phyloP scores from a whole-genome alignment of 2,329 filamentous ascomycete genomes.

The Plenodomus lindquistii region DNA sequence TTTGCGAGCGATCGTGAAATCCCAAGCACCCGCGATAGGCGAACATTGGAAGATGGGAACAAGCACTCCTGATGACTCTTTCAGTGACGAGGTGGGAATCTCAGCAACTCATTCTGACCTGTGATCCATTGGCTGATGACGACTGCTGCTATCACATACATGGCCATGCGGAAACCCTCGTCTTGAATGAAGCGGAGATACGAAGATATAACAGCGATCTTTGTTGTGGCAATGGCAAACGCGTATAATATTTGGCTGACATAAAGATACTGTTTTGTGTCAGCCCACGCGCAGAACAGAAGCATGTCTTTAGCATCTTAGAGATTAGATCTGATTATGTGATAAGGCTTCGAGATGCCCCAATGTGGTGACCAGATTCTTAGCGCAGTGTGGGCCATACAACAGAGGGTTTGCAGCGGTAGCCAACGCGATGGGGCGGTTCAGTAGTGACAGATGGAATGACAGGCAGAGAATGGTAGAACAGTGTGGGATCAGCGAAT shows the following conservation, averaged over 20 bases:
- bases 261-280: slow-evolving; percentile 28
- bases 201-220: slow-evolving; percentile 33
- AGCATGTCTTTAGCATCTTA: too few relatives aligned
- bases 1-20: slow-evolving; percentile 17
- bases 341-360: too few relatives aligned
- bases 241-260: slow-evolving; percentile 32
- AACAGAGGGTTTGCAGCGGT: too few relatives aligned
- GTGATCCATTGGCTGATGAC: slow-evolving; percentile 25
- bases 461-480: too few relatives aligned
- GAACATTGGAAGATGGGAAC: slow-evolving; percentile 34
- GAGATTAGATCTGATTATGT: neutral
- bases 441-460: too few relatives aligned
- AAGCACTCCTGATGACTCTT: slow-evolving; percentile 18
- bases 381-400: neutral
- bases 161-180: slow-evolving; percentile 19
- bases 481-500: too few relatives aligned
- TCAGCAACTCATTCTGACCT: slow-evolving; percentile 9
- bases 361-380: neutral
- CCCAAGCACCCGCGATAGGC: slow-evolving; percentile 28
- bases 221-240: slow-evolving; percentile 31
- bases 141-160: slow-evolving; percentile 20
- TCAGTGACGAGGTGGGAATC: neutral
- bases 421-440: too few relatives aligned
- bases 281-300: too few relatives aligned
- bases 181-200: slow-evolving; percentile 32